Base-by-base conservation (phyloP, 306 rosid species). In the Trichosanthes truncata region DNA sequence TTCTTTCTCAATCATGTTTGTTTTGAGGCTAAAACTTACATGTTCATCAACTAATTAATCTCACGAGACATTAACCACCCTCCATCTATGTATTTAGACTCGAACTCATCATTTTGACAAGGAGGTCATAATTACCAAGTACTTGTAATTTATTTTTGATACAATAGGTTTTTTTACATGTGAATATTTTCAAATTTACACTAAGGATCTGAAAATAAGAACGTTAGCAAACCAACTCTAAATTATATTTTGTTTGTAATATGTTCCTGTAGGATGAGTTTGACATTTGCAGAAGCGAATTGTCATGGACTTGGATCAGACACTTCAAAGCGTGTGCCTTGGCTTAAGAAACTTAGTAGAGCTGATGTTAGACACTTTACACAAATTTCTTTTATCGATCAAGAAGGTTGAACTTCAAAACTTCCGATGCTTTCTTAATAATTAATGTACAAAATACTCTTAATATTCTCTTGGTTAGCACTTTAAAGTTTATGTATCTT, bases 291-390 rank as follows among this genome's bases (percentile, higher is more conserved):
- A 60, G 92, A 87, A 31, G 81, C n/a, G 8, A 75, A 82, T 26
- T 74, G 82, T 38, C 10, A 0, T 18, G 92, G 92, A 41, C 45
- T 80, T 1, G 92, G 92, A 17, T 82, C 89, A 51, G 13, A 84
- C 41, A 56, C 62, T 14, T 77, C 83, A 2, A n/a, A 66, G 1
- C 88, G 88, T 1, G 86, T 83, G 68, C 56, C 80, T 6, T 89
- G 93, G 93, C 25, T 78, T 79, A 87, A 83, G 41, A 56, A 71
- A 9, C 9, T 83, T 9, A 51, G 35, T 29, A 31, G 8, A 51
- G 0, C 2, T 0, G 66, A 41, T 3, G 53, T 87, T 15, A 3
- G 1, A 12, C 2, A 25, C 0, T 86, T 79, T 52, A 2, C 60
- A 43, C 3, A 52, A 17, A 14, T 76, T 17, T 48, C 80, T 45